Evolutionary conservation across 805 yeast genomes (phyloP).

Genomic region (Wickerhamomyces kurtzmanii): DNA sequence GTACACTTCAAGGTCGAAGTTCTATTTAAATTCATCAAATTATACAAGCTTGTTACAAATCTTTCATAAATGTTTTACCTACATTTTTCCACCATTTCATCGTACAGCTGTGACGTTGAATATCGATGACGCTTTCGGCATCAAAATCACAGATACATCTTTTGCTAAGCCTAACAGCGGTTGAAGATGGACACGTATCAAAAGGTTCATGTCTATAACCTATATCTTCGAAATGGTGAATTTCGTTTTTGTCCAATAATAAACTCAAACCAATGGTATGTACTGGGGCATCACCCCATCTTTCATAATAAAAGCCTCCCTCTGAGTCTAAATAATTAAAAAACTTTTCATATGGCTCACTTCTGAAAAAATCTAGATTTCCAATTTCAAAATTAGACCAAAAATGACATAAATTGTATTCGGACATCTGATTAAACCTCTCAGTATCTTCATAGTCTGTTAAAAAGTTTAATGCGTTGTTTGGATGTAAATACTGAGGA

Average conservation of each 20-base stretch:
- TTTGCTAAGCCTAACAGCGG: conserved; percentile 37
- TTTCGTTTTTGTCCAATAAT: conserved; percentile 44
- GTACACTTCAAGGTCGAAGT: too few relatives aligned
- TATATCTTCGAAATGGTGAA: conserved; percentile 73
- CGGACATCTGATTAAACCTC: too few relatives aligned
- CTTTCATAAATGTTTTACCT: conserved; percentile 48
- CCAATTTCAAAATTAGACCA: conserved; percentile 87
- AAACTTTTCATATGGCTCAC: conserved; percentile 48
- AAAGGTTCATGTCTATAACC: conserved; percentile 76
- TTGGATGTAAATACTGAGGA: conserved; percentile 54
- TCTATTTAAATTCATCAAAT: too few relatives aligned
- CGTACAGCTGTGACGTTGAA: conserved; percentile 48
- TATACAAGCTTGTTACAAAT: too few relatives aligned
- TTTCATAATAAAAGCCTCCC: conserved; percentile 77
- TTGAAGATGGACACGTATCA: conserved; percentile 46
- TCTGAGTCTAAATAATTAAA: conserved; percentile 54
- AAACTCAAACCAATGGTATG: conserved; percentile 65
- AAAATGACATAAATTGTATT: conserved; percentile 74
- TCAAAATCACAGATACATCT: conserved; percentile 52
- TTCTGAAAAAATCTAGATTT: conserved; percentile 57
- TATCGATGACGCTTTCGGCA: conserved; percentile 31
- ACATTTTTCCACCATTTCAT: conserved; percentile 73
- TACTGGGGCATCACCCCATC: conserved; percentile 97
- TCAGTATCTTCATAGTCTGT: conserved; percentile 44
- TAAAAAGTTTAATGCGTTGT: conserved; percentile 49